These are phyloP conservation scores for Agarophyton chilense DNA, from an alignment of 23 red algal genomes.

Conservation along the genomic window DNA sequence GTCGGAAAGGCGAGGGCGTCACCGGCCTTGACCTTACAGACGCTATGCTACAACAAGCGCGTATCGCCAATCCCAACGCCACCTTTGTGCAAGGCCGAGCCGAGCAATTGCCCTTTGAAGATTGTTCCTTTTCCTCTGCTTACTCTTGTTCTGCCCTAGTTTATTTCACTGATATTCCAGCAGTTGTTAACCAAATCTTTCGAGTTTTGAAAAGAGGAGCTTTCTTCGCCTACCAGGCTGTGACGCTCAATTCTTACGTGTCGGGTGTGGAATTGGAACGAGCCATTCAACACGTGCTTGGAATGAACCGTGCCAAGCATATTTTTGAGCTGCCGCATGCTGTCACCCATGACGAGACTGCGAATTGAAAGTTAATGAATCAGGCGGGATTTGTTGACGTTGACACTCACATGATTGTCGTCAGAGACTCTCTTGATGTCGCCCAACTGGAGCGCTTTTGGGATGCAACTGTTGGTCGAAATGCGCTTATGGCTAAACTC, in stretches of 20 bases:
- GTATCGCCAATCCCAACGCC: neutral
- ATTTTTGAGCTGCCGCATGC: conserved; percentile 26
- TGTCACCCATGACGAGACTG: conserved; percentile 19
- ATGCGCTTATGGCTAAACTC: conserved; percentile 11
- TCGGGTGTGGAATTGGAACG: conserved; percentile 7
- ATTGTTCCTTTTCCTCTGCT: neutral
- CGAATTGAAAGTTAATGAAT: conserved; percentile 17
- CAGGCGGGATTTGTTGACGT: conserved; percentile 30
- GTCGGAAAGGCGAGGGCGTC: conserved; percentile 11
- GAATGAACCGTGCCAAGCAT: neutral
- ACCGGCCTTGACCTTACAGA: conserved; percentile 47
- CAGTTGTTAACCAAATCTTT: neutral
- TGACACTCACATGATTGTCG: neutral
- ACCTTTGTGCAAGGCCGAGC: conserved; percentile 44
- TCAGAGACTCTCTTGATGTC: neutral
- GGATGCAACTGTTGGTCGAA: conserved; percentile 28
- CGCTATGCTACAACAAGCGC: conserved; percentile 35
- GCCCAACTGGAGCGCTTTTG: conserved; percentile 17
- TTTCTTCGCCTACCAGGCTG: conserved; percentile 47
- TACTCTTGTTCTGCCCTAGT: conserved; percentile 38
- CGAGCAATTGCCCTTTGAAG: conserved; percentile 21
- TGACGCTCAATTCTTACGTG: conserved; percentile 32
- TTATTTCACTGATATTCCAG: conserved; percentile 32
- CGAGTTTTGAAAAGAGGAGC: conserved; percentile 1
- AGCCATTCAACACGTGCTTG: conserved; percentile 10